Conservation (phyloP, 495 filamentous ascomycete species). For the Penicillium ucsense region DNA sequence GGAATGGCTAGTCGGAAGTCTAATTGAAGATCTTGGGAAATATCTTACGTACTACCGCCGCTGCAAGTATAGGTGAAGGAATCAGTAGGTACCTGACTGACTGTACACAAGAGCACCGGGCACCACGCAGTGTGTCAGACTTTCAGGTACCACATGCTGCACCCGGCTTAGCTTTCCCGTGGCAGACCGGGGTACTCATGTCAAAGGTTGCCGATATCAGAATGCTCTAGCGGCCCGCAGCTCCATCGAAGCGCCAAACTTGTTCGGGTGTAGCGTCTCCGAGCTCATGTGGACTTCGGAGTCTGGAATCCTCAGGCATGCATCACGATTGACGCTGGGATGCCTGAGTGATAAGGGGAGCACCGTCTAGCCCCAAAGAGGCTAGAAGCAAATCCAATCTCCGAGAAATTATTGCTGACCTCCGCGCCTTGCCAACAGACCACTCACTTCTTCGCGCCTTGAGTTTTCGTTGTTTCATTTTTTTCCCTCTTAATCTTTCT, state of each 20-base stretch:
- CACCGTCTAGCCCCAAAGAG: slow-evolving; percentile 4
- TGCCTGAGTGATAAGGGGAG: slow-evolving; percentile 8
- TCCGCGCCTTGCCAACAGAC: slow-evolving; percentile 2
- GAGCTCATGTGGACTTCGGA: slow-evolving; percentile 2
- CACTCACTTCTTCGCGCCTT: neutral
- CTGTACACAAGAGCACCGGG: too few species aligned
- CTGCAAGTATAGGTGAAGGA: too few species aligned
- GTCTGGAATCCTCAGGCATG: slow-evolving; percentile 1
- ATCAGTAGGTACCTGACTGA: too few species aligned
- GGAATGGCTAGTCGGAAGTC: slow-evolving; percentile 9
- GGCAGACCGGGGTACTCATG: too few species aligned
- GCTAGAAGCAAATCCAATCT: slow-evolving; percentile 3
- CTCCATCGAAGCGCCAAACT: slow-evolving; percentile 10
- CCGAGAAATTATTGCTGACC: slow-evolving; percentile 11
- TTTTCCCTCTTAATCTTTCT: neutral
- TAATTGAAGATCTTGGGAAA: neutral
- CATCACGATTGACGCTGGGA: neutral
- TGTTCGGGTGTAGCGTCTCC: slow-evolving; percentile 10
- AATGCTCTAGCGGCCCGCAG: slow-evolving; percentile 11
- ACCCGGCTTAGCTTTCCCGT: too few species aligned
- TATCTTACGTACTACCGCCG: too few species aligned
- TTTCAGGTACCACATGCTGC: too few species aligned
- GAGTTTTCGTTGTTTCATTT: too few species aligned
- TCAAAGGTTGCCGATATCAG: slow-evolving; percentile 3
- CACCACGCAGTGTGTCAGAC: too few species aligned